These are phyloP conservation scores for Hypoxylon sp. DNA, from an alignment of 2,329 filamentous ascomycete genomes.

Conservation along the genomic window DNA sequence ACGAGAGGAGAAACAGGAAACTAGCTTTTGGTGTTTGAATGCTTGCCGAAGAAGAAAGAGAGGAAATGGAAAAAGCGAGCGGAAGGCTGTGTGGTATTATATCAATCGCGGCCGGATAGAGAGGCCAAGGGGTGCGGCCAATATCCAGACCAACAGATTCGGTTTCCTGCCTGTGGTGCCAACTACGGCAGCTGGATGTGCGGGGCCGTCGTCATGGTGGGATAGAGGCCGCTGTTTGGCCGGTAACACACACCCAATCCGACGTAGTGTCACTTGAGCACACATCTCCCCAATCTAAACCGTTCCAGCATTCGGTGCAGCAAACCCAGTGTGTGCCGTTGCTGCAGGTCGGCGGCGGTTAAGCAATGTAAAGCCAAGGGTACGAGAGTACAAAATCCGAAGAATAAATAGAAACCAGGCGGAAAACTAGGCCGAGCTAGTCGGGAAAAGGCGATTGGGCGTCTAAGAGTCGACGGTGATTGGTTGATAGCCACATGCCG, in stretches of 20 bases:
- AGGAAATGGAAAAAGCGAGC: constrained; percentile 56
- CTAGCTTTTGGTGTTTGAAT: constrained; percentile 66
- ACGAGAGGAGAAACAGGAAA: constrained; percentile 63
- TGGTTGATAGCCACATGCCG: constrained; percentile 51
- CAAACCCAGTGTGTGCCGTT: constrained; percentile 48
- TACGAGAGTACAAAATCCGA: constrained; percentile 40
- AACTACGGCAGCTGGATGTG: constrained; percentile 44
- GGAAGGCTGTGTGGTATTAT: constrained; percentile 58
- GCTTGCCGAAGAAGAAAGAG: constrained; percentile 75
- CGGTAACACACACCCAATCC: constrained; percentile 42
- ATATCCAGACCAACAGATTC: constrained; percentile 41
- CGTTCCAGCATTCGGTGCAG: constrained; percentile 48
- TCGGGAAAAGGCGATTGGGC: constrained; percentile 53
- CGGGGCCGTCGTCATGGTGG: constrained; percentile 39
- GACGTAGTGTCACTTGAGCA: constrained; percentile 46
- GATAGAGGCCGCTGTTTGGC: constrained; percentile 46
- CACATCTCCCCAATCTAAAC: constrained; percentile 39
- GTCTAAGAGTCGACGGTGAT: constrained; percentile 55
- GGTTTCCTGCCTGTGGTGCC: constrained; percentile 34
- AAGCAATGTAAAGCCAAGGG: constrained; percentile 50
- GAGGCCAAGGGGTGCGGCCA: constrained; percentile 50
- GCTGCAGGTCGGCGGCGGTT: constrained; percentile 58
- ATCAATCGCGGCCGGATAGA: constrained; percentile 53
- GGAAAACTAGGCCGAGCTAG: constrained; percentile 49
- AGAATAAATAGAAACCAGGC: constrained; percentile 47